Evolutionary conservation across 2,329 filamentous ascomycete species (phyloP), one percentile per base, ranked within the genome.

Genomic region (Dactylellina sp.): DNA sequence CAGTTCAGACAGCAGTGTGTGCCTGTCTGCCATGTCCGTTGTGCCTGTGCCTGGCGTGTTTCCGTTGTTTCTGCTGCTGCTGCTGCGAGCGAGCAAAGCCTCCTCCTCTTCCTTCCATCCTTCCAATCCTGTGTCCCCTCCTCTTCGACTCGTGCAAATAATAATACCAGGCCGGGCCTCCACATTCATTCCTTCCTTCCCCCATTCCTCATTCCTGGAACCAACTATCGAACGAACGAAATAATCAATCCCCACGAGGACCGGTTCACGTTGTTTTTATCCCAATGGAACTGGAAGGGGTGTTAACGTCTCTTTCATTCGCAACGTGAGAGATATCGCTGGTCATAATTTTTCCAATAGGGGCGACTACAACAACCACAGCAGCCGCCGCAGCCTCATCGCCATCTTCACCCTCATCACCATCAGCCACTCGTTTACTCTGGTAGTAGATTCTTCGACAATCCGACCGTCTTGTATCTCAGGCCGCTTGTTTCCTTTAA

Each of bases 351-450:
- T n/a, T n/a, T n/a, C 14, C 14, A 37, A 39, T 53, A 24, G 49
- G 28, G 49, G 20, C 11, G 2, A 2, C 14, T 28, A 14, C 40
- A 20, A 44, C 44, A 22, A 20, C 56, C 12, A 14, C 25, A 50
- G 24, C 44, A 18, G 14, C 59, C 7, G 16, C 28, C n/a, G 7
- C 40, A 25, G 6, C 37, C 28, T 50, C 47, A 35, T 53, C 42
- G 24, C 5, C 53, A 24, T n/a, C 16, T 9, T 37, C 28, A 9
- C 40, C 40, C 32, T 46, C 39, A 11, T 50, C n/a, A 40, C 40
- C 40, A 25, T 49, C 46, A 52, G 57, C 57, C 57, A 52, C 49
- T 64, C 60, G 25, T 66, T 65, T 66, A 66, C 50, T 66, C 52
- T 56, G 52, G 62, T 11, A 66, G 52, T 57, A 66, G 44, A 59